These are phyloP conservation scores for Geotrichum histeridarum DNA, from an alignment of 1,139 yeast genomes.

Conservation along the genomic window DNA sequence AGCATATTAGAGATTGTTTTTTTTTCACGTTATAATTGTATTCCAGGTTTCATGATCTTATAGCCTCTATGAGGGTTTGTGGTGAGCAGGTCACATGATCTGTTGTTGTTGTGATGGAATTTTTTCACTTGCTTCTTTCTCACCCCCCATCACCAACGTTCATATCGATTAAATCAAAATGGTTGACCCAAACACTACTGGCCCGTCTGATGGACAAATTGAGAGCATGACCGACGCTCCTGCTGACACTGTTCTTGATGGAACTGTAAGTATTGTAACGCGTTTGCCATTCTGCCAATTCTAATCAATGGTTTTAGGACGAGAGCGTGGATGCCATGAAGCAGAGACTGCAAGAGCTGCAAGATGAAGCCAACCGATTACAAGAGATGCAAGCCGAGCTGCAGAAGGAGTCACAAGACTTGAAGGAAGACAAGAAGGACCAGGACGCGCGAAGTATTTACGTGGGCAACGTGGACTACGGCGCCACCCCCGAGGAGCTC, in stretches of 20 bases:
- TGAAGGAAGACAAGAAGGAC: slow-evolving; percentile 49
- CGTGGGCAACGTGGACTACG: slow-evolving; percentile 83
- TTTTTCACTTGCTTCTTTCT: no score
- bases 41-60: no score
- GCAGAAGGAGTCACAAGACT: slow-evolving; percentile 43
- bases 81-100: no score
- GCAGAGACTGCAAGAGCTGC: slow-evolving; percentile 42
- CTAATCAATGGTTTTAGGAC: not conserved
- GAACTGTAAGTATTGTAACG: not conserved
- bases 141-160: no score
- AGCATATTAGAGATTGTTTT: no score
- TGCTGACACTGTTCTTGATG: not conserved
- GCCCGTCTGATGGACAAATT: not conserved
- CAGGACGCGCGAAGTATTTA: slow-evolving; percentile 76
- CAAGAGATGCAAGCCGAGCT: slow-evolving; percentile 51
- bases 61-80: no score
- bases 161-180: no score
- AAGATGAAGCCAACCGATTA: slow-evolving; percentile 51
- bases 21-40: no score
- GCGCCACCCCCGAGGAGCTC: slow-evolving; percentile 71
- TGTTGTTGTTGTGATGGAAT: no score
- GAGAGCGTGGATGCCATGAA: slow-evolving; percentile 33
- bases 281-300: not conserved
- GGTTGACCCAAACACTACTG: not conserved
- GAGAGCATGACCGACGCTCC: not conserved